Base-by-base conservation (phyloP, 345 rosid species). In the Dovyalis caffra region DNA sequence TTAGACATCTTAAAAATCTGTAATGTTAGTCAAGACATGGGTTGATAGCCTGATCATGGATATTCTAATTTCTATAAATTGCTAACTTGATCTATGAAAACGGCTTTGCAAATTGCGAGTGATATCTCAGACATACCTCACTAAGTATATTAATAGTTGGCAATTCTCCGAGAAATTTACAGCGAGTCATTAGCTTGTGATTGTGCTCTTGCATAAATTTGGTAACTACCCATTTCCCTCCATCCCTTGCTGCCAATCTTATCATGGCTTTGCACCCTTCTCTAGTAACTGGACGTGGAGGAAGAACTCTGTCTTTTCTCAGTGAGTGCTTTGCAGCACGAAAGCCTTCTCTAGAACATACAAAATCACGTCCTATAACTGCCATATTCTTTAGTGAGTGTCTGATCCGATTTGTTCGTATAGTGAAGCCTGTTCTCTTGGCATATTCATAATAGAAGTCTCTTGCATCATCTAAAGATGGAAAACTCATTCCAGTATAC, bases 231-330 rank as follows among this genome's bases (percentile, higher is more conserved):
- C 87, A 84, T 76, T 76, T 81, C 29, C 77, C 79, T 67, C 74
- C 85, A 68, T 77, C 87, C 64, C 83, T 79, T n/a, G 83, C 83
- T 26, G 87, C 87, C 67, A 81, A 64, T 75, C 84, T 84, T 73
- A 84, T 84, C 87, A 81, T 81, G 8, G 87, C 83, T 71, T 76
- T 84, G 75, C 87, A 84, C n/a, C 87, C 85, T 81, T 84, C 87
- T 77, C 87, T 84, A 0, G 84, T 81, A 70, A 78, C 33, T 31
- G 85, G 87, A 40, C 85, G 49, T 6, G 83, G 84, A 64, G 87
- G 87, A 79, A 84, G 87, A 68, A 79, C 79, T 72, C 87, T 74
- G 72, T 81, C 87, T 68, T 84, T 77, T 61, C 81, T 77, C 35
- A 74, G 64, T 6, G 78, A 62, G 43, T 81, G 84, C 77, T 84